phyloP scores from a whole-genome alignment of 2,329 filamentous ascomycete genomes.

The Talaromyces sp. region DNA sequence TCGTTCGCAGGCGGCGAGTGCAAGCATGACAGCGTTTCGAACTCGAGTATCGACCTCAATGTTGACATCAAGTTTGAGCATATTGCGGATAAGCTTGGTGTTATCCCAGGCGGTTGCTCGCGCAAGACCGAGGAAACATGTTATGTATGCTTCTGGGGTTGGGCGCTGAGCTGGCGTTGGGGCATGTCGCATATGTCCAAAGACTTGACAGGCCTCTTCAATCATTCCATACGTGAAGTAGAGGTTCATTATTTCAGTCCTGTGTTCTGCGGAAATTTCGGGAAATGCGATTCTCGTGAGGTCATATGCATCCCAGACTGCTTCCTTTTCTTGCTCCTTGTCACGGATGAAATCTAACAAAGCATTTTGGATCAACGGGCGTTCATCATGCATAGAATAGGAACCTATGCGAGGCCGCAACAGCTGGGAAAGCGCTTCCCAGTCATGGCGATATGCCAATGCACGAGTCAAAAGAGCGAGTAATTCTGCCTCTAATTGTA shows the following conservation, averaged over 20 bases:
- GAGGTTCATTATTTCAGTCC: conserved; percentile 71
- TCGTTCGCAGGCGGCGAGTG: conserved; percentile 68
- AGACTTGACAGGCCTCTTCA: conserved; percentile 82
- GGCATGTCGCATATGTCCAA: conserved; percentile 90
- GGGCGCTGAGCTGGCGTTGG: conserved; percentile 61
- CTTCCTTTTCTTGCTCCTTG: conserved; percentile 56
- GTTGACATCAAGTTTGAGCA: conserved; percentile 86
- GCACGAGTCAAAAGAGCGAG: conserved; percentile 69
- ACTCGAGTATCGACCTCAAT: conserved; percentile 73
- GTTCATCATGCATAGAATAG: conserved; percentile 52
- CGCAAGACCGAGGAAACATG: conserved; percentile 73
- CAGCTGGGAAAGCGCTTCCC: conserved; percentile 75
- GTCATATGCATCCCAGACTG: conserved; percentile 60
- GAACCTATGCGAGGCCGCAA: conserved; percentile 62
- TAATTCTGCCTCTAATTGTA: conserved; percentile 69
- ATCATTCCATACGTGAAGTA: conserved; percentile 76
- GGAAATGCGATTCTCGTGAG: conserved; percentile 58
- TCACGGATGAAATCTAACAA: conserved; percentile 69
- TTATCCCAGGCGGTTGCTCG: conserved; percentile 58
- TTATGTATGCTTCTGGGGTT: conserved; percentile 69
- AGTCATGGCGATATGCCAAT: conserved; percentile 72
- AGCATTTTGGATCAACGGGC: conserved; percentile 61
- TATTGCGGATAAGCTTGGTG: conserved; percentile 78
- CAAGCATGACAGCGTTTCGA: conserved; percentile 82
- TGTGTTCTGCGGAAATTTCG: conserved; percentile 62